Evolutionary conservation across 1,284 basidiomycete species (phyloP), one percentile per base, ranked within the genome.

Genomic region (Papiliotrema laurentii): DNA sequence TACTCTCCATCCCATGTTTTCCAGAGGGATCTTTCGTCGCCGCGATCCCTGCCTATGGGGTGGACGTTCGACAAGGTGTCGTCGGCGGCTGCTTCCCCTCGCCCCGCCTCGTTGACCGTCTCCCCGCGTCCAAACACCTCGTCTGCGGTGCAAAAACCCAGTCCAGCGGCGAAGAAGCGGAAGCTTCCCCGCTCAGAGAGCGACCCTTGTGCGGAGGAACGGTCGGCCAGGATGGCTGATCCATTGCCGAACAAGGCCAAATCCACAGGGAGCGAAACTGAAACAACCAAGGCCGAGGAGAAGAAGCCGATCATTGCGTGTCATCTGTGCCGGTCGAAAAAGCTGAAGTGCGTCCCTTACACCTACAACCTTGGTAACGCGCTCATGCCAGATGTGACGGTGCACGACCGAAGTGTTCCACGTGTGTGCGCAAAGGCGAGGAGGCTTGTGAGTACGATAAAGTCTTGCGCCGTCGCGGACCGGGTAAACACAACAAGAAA

Each of bases 231-330:
- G 11, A 18, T 31, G 19, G 43, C 27, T 13, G 10, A 27, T 43
- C 26, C 42, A 43, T 21, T 43, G 30, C 30, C 42, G 19, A 7
- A 21, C 22, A 34, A 40, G 36, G 5, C 19, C 11, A 34, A 30
- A 16, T n/a, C n/a, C n/a, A n/a, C n/a, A 48, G 40, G 39, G 22
- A 37, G 27, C 16, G 39, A 21, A 45, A 43, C 33, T 21, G 24
- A 24, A 45, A 49, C 9, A 45, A 43, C 36, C 50, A 48, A 14
- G 47, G 44, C 19, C n/a, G n/a, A n/a, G n/a, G 49, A 50, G 35
- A 45, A 50, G 31, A 60, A 58, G 49, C 43, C 49, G 16, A 38
- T 56, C 13, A 63, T 63, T 41, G 61, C 61, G 7, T 63, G 61
- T 43, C 49, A 61, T 44, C 46, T 36, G 13, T 63, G 61, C 53